phyloP scores from a whole-genome alignment of 495 filamentous ascomycete genomes.

The Trichodelitschia bisporula region DNA sequence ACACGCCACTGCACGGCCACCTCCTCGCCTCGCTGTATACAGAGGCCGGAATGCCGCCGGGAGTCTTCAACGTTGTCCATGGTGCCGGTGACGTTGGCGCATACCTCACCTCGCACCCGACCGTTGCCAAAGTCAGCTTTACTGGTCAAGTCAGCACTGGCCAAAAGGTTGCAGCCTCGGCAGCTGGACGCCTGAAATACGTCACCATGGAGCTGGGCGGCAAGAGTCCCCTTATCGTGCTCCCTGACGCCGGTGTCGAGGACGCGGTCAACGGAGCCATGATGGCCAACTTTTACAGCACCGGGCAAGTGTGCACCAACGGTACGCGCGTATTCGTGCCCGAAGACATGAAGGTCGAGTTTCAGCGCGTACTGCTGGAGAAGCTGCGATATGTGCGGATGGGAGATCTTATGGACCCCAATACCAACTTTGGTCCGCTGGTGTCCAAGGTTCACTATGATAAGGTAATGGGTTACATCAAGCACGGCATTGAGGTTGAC shows the following conservation, averaged over 20 bases:
- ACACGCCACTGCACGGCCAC: slow-evolving; percentile 47
- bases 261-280: slow-evolving; percentile 55
- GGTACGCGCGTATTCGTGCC: slow-evolving; percentile 61
- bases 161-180: slow-evolving; percentile 42
- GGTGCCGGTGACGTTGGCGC: slow-evolving; percentile 47
- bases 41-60: slow-evolving; percentile 48
- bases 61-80: slow-evolving; percentile 64
- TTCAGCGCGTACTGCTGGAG: slow-evolving; percentile 36
- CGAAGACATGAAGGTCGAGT: slow-evolving; percentile 29
- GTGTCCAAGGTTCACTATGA: slow-evolving; percentile 40
- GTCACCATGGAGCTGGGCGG: slow-evolving; percentile 71
- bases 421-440: slow-evolving; percentile 55
- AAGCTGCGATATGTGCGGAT: slow-evolving; percentile 43
- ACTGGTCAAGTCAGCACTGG: slow-evolving; percentile 64
- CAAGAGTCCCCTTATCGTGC: slow-evolving; percentile 47
- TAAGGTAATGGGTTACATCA: slow-evolving; percentile 46
- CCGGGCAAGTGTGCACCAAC: slow-evolving; percentile 68
- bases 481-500: slow-evolving; percentile 41
- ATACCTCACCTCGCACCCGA: slow-evolving; percentile 38
- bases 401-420: slow-evolving; percentile 38
- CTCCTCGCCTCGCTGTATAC: slow-evolving; percentile 43
- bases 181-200: slow-evolving; percentile 57
- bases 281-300: slow-evolving; percentile 75
- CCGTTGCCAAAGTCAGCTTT: slow-evolving; percentile 57
- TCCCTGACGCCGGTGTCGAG: slow-evolving; percentile 48